Evolutionary conservation across 257 asterid species (phyloP), one percentile per base, ranked within the genome.

Genomic region (Solanum clarkiae): DNA sequence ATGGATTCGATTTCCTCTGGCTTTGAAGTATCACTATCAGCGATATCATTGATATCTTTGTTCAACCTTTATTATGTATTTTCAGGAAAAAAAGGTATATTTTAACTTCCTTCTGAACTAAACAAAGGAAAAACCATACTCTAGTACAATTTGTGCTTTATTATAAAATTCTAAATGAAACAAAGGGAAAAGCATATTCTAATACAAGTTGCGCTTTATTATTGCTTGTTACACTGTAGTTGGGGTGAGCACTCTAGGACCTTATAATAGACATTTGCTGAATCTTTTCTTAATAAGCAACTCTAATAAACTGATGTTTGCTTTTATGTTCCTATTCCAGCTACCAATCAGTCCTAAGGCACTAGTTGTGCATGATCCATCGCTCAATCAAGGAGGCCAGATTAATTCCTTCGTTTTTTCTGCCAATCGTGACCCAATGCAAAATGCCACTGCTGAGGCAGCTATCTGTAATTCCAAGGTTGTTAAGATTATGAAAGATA

Each of bases 381-480:
- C 65, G 26, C 65, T 20, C 65, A 57, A 57, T 57, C 65, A 57
- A 57, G 65, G 14, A 57, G 65, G 65, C 65, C 26, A 57, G 14
- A 57, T 4, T 57, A 72, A 51, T 68, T 80, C 80, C 53, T 85
- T 55, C 85, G 82, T 49, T n/a, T 81, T 69, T 60, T 59, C 86
- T 11, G 85, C 80, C 82, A 88, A 87, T 66, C 91, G 75, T 8
- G 24, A 77, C 45, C 56, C 42, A 17, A 47, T 80, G 84, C 90
- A 83, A 85, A 91, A 85, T 80, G 91, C 88, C 83, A 17, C 55
- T 85, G 85, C 86, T 62, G 90, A 32, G 57, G 51, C 86, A 44
- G 63, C 88, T 63, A 59, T 85, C 62, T 70, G 57, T 62, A 79
- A 86, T 56, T 90, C 95, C 55, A 89, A 92, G 97, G 95, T 94